phyloP scores from a whole-genome alignment of 345 rosid genomes.

The Lenwebbia sp. region DNA sequence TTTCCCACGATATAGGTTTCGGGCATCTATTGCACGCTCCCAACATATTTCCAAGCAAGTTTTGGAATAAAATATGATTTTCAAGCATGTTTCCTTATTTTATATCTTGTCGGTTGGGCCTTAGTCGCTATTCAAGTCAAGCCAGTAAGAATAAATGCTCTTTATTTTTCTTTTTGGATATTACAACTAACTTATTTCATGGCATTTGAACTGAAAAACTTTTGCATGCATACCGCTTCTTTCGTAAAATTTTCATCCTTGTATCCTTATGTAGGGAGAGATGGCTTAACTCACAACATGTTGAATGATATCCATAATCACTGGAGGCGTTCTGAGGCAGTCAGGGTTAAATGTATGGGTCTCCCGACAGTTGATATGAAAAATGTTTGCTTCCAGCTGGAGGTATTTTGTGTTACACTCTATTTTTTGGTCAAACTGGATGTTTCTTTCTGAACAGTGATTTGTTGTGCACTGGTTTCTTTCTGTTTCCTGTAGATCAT shows the following conservation, averaged over 20 bases:
- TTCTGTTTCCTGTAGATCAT: neutral
- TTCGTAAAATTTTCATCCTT: neutral
- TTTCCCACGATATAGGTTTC: neutral
- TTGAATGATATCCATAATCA: slow-evolving; percentile 77
- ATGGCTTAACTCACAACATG: slow-evolving; percentile 97
- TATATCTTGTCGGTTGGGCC: neutral
- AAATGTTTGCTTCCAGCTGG: slow-evolving; percentile 72
- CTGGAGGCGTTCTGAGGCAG: slow-evolving; percentile 72
- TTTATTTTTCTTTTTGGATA: neutral
- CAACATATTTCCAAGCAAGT: neutral
- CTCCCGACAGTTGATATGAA: slow-evolving; percentile 90
- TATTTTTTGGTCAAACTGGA: neutral
- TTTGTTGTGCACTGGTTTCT: neutral
- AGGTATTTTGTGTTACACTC: slow-evolving; percentile 36
- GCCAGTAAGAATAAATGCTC: neutral
- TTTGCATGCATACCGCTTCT: neutral
- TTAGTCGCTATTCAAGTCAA: neutral
- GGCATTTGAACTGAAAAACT: neutral
- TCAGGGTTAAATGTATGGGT: slow-evolving; percentile 80
- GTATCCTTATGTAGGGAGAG: slow-evolving; percentile 50
- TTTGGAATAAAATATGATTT: neutral
- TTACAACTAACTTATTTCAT: neutral
- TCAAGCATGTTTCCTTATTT: neutral
- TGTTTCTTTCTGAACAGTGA: neutral
- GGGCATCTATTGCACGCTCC: neutral